These are phyloP conservation scores for Nicotiana attenuata DNA, from an alignment of 257 asterid genomes.

Conservation along the genomic window DNA sequence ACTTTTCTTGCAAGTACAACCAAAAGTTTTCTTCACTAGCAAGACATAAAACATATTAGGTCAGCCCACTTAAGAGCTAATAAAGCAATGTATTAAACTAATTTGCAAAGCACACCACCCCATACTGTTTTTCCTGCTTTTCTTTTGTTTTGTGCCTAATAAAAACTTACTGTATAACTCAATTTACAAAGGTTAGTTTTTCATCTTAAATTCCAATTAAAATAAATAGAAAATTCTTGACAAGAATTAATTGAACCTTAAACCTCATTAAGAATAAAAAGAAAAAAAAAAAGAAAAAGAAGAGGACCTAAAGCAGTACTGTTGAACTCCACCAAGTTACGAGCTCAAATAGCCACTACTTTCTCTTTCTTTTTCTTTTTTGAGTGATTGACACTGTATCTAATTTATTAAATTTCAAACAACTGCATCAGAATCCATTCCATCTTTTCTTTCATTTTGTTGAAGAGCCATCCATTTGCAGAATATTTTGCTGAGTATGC, in stretches of 20 bases:
- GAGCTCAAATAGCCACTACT: too few species aligned
- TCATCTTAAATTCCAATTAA: too few species aligned
- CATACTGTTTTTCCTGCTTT: background rate
- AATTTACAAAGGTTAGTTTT: too few species aligned
- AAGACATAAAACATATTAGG: conserved; percentile 39
- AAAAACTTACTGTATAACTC: background rate
- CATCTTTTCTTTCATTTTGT: conserved; percentile 1
- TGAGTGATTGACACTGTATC: background rate
- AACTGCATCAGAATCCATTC: conserved; percentile 37
- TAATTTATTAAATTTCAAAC: background rate
- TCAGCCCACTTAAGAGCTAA: conserved; percentile 47
- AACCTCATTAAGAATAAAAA: too few species aligned
- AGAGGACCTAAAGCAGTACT: too few species aligned
- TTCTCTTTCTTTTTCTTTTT: too few species aligned
- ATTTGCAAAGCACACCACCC: conserved; percentile 7
- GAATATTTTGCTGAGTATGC: conserved; percentile 15
- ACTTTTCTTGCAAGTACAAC: conserved; percentile 28
- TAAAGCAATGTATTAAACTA: conserved; percentile 25
- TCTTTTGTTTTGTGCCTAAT: background rate
- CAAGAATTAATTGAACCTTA: too few species aligned
- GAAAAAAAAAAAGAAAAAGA: too few species aligned
- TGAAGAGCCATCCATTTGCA: conserved; percentile 11
- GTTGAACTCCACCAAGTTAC: too few species aligned
- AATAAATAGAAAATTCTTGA: too few species aligned
- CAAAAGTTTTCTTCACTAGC: conserved; percentile 30